Conservation (phyloP, 2,329 filamentous ascomycete genomes). For the Diaporthe sp. region DNA sequence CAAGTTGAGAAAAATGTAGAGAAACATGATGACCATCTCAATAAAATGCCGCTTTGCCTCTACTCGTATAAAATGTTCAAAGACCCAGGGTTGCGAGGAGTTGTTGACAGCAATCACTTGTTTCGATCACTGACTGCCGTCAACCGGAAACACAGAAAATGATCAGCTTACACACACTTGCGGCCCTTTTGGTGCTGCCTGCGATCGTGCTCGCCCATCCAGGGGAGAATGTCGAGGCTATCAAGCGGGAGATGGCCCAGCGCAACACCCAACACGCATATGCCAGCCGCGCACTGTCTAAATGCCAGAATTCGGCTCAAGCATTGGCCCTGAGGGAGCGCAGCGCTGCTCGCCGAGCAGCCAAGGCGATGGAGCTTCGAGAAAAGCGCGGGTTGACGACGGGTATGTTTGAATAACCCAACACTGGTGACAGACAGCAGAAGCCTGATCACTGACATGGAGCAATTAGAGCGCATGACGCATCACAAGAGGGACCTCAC, state of each 20-base stretch:
- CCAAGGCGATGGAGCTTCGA: constrained; percentile 28
- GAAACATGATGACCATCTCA: no score
- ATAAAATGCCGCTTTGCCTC: not conserved
- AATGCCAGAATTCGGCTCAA: constrained; percentile 5
- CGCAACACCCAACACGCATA: constrained; percentile 29
- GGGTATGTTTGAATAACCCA: not conserved
- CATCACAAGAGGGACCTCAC: constrained; percentile 33
- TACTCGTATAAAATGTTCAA: not conserved
- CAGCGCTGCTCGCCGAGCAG: constrained; percentile 22
- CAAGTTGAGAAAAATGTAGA: not conserved
- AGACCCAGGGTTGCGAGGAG: not conserved
- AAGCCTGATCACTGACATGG: not conserved
- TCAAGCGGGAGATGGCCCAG: constrained; percentile 35
- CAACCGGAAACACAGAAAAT: not conserved
- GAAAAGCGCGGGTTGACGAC: constrained; percentile 13
- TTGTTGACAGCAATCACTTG: not conserved
- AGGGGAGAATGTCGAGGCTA: constrained; percentile 32
- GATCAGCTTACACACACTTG: constrained; percentile 6
- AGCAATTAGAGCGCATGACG: constrained; percentile 19
- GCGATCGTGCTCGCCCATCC: constrained; percentile 8
- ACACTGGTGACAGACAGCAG: no score
- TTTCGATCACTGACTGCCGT: not conserved
- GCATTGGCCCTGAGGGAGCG: constrained; percentile 16
- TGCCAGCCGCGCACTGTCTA: constrained; percentile 8
- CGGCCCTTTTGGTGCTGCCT: not conserved